Conservation (phyloP, 2,329 filamentous ascomycete genomes). For the Epichloe scottii region DNA sequence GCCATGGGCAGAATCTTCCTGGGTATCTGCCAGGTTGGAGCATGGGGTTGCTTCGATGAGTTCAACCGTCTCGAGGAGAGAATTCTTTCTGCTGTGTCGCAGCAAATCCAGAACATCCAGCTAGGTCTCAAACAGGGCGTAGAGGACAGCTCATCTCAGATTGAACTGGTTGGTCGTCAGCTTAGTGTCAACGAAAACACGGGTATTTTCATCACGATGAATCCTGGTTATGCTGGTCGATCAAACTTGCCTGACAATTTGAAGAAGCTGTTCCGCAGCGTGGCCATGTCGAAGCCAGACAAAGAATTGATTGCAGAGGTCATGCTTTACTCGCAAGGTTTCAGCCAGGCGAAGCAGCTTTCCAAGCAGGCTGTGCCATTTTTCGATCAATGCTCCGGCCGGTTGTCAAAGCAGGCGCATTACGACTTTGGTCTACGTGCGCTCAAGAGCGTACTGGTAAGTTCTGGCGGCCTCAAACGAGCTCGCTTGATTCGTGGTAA, state of each 20-base stretch:
- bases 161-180: slow-evolving; percentile 87
- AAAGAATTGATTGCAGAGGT: slow-evolving; percentile 99
- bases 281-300: slow-evolving; percentile 99
- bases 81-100: slow-evolving; percentile 93
- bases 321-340: slow-evolving; percentile 99
- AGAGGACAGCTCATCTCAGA: slow-evolving; percentile 73
- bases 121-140: slow-evolving; percentile 78
- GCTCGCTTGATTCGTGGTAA: slow-evolving; percentile 52
- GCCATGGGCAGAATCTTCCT: slow-evolving; percentile 99
- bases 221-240: slow-evolving; percentile 93
- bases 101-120: slow-evolving; percentile 99
- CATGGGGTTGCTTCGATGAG: slow-evolving; percentile 99
- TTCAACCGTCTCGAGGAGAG: slow-evolving; percentile 98
- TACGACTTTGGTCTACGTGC: slow-evolving; percentile 98
- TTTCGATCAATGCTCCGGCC: slow-evolving; percentile 77
- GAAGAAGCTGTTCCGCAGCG: slow-evolving; percentile 98
- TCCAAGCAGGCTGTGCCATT: slow-evolving; percentile 96
- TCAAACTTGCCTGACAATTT: slow-evolving; percentile 97
- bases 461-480: slow-evolving; percentile 91
- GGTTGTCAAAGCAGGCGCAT: slow-evolving; percentile 89
- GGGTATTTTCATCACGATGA: slow-evolving; percentile 99
- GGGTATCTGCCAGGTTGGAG: slow-evolving; percentile 96
- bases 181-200: slow-evolving; percentile 85
- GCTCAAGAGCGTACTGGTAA: slow-evolving; percentile 95
- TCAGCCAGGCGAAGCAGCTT: slow-evolving; percentile 86